These are phyloP conservation scores for Tephrocybe sp. DNA, from an alignment of 768 basidiomycete genomes.

Conservation along the genomic window DNA sequence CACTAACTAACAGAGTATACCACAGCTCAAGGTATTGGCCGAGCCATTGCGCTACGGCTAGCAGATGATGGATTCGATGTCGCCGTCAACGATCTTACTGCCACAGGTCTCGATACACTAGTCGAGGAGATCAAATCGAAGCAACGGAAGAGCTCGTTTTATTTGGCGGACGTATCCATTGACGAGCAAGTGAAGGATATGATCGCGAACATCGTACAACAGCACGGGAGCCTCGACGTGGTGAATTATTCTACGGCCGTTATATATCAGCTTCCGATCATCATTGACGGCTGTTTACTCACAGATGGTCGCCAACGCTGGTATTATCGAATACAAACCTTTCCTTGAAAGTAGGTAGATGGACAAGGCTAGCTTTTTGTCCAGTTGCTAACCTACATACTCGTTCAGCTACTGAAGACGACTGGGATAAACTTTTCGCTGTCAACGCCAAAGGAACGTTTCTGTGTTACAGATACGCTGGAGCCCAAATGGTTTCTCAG, in stretches of 20 bases:
- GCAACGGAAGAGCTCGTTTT: conserved; percentile 15
- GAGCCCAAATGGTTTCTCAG: conserved; percentile 57
- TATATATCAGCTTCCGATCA: not conserved
- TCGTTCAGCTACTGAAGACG: conserved; percentile 30
- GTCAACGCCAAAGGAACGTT: conserved; percentile 58
- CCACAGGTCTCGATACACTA: not conserved
- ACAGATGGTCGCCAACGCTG: conserved; percentile 35
- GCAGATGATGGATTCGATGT: conserved; percentile 21
- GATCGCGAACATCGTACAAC: conserved; percentile 16
- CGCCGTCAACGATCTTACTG: conserved; percentile 35
- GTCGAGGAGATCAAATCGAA: conserved; percentile 20
- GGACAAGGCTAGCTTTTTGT: not conserved
- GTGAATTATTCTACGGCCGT: conserved; percentile 16
- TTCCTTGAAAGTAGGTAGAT: conserved; percentile 19
- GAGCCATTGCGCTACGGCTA: conserved; percentile 19
- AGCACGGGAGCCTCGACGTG: conserved; percentile 28
- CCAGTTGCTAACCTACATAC: too few species aligned
- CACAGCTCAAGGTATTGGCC: conserved; percentile 18
- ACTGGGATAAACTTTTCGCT: conserved; percentile 40
- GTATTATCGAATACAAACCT: conserved; percentile 16
- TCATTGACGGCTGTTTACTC: too few species aligned
- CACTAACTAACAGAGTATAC: not conserved
- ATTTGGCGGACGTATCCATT: conserved; percentile 20
- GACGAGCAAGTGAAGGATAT: conserved; percentile 22
- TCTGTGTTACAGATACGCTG: conserved; percentile 64